Evolutionary conservation across 2,329 filamentous ascomycete genomes (phyloP).

Genomic region (Claviceps capensis): DNA sequence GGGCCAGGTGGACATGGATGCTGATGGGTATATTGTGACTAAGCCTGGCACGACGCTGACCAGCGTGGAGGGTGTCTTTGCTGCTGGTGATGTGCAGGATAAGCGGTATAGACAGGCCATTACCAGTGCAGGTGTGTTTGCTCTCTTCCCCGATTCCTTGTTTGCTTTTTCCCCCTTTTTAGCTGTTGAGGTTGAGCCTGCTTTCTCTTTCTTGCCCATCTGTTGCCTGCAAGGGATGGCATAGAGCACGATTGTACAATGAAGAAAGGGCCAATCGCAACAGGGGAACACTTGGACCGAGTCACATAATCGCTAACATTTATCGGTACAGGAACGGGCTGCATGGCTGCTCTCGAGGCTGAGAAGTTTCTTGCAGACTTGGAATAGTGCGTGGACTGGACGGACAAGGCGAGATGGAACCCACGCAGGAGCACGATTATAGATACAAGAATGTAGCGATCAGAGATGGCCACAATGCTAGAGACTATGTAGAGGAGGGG

Average conservation of each 20-base stretch:
- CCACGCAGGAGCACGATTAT: not conserved
- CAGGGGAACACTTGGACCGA: too few species aligned
- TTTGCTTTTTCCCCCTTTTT: not conserved
- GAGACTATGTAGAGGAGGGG: too few species aligned
- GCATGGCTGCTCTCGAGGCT: slow-evolving; percentile 87
- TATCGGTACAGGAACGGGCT: slow-evolving; percentile 59
- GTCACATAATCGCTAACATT: not conserved
- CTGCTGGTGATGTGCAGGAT: slow-evolving; percentile 94
- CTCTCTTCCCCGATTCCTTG: not conserved
- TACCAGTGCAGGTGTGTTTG: slow-evolving; percentile 74
- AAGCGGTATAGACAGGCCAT: slow-evolving; percentile 97
- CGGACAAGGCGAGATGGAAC: not conserved
- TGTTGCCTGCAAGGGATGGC: too few species aligned
- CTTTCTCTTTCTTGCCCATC: not conserved
- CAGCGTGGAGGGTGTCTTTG: slow-evolving; percentile 83
- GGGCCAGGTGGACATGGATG: slow-evolving; percentile 76
- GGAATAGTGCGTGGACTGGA: slow-evolving; percentile 30
- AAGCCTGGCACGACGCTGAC: slow-evolving; percentile 80
- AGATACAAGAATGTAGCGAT: too few species aligned
- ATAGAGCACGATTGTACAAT: too few species aligned
- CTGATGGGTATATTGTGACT: slow-evolving; percentile 83
- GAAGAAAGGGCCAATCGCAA: too few species aligned
- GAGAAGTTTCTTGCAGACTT: slow-evolving; percentile 82
- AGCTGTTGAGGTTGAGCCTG: not conserved
- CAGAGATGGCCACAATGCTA: too few species aligned